Percentiles rank a stretch among this genome's conserved stretches.
These are phyloP conservation scores for Mucor plumbeus DNA, from an alignment of 371 early-diverging fungal species.

Conservation along the genomic window DNA sequence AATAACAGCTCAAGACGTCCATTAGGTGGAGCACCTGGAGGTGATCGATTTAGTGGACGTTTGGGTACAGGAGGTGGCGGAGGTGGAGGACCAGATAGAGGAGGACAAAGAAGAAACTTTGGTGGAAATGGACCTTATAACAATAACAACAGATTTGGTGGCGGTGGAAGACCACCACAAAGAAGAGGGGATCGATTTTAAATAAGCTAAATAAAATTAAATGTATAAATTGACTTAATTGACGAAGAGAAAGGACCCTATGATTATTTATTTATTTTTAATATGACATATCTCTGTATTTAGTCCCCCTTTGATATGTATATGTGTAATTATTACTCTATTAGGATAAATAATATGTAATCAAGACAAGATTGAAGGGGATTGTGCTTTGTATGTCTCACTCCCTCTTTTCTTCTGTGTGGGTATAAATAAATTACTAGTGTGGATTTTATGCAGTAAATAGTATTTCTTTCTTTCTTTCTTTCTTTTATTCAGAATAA, in stretches of 20 bases:
- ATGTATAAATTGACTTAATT: background rate
- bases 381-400: background rate
- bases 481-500: background rate
- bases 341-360: too few relatives aligned
- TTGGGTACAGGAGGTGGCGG: conserved; percentile 3
- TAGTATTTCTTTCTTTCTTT: background rate
- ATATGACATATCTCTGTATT: background rate
- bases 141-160: conserved; percentile 2
- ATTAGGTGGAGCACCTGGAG: background rate
- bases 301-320: background rate
- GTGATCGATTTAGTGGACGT: conserved; percentile 18
- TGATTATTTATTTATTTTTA: background rate
- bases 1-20: conserved; percentile 2
- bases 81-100: conserved; percentile 10
- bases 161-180: conserved; percentile 13
- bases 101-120: conserved; percentile 3
- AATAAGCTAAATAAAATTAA: conserved; percentile 4
- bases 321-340: too few relatives aligned
- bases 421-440: background rate
- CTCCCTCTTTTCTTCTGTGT: background rate
- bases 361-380: background rate
- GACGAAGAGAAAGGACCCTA: background rate
- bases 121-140: conserved; percentile 11
- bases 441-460: background rate
- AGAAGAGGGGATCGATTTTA: conserved; percentile 25